phyloP scores from a whole-genome alignment of 2,329 filamentous ascomycete genomes.

The Endothia cerciana region DNA sequence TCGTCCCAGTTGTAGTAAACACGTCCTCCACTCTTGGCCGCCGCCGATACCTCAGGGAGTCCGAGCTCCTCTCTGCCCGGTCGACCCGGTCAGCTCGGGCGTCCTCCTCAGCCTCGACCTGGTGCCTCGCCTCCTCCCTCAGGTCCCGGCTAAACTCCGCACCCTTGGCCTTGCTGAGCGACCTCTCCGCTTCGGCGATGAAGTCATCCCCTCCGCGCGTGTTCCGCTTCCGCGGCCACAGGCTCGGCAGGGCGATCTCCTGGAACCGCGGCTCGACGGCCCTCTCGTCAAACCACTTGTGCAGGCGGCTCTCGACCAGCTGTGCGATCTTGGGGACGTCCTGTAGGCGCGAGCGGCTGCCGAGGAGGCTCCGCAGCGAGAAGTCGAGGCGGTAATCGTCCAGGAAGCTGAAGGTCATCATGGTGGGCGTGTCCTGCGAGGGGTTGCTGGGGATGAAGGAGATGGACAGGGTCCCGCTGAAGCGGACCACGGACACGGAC shows the following conservation, averaged over 20 bases:
- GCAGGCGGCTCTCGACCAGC: slow-evolving; percentile 76
- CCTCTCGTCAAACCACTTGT: slow-evolving; percentile 86
- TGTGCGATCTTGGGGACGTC: slow-evolving; percentile 90
- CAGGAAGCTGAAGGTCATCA: slow-evolving; percentile 91
- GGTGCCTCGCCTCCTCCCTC: slow-evolving; percentile 54
- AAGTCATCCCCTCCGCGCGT: slow-evolving; percentile 72
- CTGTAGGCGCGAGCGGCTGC: slow-evolving; percentile 77
- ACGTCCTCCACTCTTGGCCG: slow-evolving; percentile 36
- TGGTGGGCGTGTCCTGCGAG: slow-evolving; percentile 74
- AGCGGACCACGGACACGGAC: slow-evolving; percentile 88
- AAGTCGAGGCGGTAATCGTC: slow-evolving; percentile 87
- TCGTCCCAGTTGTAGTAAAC: slow-evolving; percentile 33
- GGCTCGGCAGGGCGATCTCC: slow-evolving; percentile 78
- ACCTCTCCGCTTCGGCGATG: slow-evolving; percentile 50
- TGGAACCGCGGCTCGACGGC: slow-evolving; percentile 86
- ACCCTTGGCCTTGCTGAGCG: slow-evolving; percentile 57
- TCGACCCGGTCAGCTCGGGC: slow-evolving; percentile 40
- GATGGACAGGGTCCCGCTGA: slow-evolving; percentile 91
- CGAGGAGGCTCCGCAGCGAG: slow-evolving; percentile 77
- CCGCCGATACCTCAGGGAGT: slow-evolving; percentile 38
- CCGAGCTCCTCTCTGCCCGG: slow-evolving; percentile 40
- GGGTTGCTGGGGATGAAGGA: slow-evolving; percentile 84
- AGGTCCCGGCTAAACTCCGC: slow-evolving; percentile 56
- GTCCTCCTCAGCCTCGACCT: slow-evolving; percentile 49
- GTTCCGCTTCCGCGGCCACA: slow-evolving; percentile 86